A percentile compares a stretch with the other conserved stretches of the same genome.
These are phyloP conservation scores for Blastobotrys mokoenaii DNA, from an alignment of 805 yeast genomes.

Conservation along the genomic window DNA sequence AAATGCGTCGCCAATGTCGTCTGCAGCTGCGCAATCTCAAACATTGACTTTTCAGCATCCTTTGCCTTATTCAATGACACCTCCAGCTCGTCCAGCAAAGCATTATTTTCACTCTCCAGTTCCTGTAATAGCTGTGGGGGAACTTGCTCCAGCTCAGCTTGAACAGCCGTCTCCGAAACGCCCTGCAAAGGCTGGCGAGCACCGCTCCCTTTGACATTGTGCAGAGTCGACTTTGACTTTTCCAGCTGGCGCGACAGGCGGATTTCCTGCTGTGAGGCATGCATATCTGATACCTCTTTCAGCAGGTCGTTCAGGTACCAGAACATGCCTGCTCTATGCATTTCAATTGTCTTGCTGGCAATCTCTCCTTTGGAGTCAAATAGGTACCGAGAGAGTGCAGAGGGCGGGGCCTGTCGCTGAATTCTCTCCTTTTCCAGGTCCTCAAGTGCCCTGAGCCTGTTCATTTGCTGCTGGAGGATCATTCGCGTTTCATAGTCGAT, in stretches of 20 bases:
- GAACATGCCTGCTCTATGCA: constrained; percentile 32
- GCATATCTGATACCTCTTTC: constrained; percentile 24
- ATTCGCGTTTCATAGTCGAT: constrained; percentile 32
- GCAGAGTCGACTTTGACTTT: constrained; percentile 16
- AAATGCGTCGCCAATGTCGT: constrained; percentile 67
- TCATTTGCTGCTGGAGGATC: constrained; percentile 28
- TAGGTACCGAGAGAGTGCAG: constrained; percentile 16
- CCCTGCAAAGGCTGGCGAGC: not conserved
- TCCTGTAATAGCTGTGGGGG: constrained; percentile 20
- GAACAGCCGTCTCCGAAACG: not conserved
- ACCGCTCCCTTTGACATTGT: constrained; percentile 6
- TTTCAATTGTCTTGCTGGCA: constrained; percentile 20
- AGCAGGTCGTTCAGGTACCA: constrained; percentile 27
- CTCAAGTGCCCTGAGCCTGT: constrained; percentile 23
- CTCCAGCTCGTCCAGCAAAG: constrained; percentile 30
- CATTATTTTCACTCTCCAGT: constrained; percentile 29
- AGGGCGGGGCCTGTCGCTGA: constrained; percentile 8
- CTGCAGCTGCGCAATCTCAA: constrained; percentile 67
- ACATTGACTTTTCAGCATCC: constrained; percentile 32
- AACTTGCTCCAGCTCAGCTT: not conserved
- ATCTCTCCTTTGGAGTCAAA: constrained; percentile 22
- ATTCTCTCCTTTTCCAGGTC: constrained; percentile 20
- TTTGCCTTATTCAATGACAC: constrained; percentile 30
- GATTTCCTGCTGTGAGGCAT: constrained; percentile 29
- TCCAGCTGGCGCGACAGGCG: constrained; percentile 25